phyloP scores from a whole-genome alignment of 1,139 yeast species.

The Taphrina pruni region DNA sequence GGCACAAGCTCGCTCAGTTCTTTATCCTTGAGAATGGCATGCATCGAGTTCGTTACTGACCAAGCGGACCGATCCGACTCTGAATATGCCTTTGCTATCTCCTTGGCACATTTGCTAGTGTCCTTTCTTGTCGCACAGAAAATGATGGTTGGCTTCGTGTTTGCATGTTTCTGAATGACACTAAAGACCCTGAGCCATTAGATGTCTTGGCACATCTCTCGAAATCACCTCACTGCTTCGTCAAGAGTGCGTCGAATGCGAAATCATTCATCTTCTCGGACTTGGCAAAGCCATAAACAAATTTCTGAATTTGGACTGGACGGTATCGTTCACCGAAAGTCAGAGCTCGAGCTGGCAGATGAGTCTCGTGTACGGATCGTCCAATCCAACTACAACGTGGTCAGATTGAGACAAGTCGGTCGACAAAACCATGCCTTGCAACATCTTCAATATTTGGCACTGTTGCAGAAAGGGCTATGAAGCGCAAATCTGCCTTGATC shows the following conservation, averaged over 20 bases:
- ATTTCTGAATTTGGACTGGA: slow-evolving; percentile 55
- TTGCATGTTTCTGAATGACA: slow-evolving; percentile 53
- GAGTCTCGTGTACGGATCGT: slow-evolving; percentile 41
- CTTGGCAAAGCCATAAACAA: slow-evolving; percentile 56
- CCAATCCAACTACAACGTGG: slow-evolving; percentile 32
- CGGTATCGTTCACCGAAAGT: slow-evolving; percentile 59
- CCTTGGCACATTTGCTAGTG: slow-evolving; percentile 58
- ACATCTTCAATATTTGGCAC: slow-evolving; percentile 61
- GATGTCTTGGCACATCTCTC: too few species aligned
- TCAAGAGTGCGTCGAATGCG: slow-evolving; percentile 57
- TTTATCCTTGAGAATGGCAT: slow-evolving; percentile 49
- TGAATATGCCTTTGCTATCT: slow-evolving; percentile 48
- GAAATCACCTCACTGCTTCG: slow-evolving; percentile 49
- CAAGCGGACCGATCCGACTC: slow-evolving; percentile 35
- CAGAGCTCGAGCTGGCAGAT: slow-evolving; percentile 41
- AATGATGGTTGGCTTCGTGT: slow-evolving; percentile 57
- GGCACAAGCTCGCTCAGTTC: slow-evolving; percentile 50
- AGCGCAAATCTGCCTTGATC: slow-evolving; percentile 54
- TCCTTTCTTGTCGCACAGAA: slow-evolving; percentile 64
- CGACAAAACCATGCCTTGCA: slow-evolving; percentile 54
- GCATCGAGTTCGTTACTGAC: slow-evolving; percentile 15
- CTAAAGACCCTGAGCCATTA: slow-evolving; percentile 49
- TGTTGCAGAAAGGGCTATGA: slow-evolving; percentile 63
- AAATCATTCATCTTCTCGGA: slow-evolving; percentile 53
- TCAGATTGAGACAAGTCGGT: neutral